A percentile compares a stretch with the other conserved stretches of the same genome.
phyloP scores from a whole-genome alignment of 139 green algal genomes.

The Penium margaritaceum region DNA sequence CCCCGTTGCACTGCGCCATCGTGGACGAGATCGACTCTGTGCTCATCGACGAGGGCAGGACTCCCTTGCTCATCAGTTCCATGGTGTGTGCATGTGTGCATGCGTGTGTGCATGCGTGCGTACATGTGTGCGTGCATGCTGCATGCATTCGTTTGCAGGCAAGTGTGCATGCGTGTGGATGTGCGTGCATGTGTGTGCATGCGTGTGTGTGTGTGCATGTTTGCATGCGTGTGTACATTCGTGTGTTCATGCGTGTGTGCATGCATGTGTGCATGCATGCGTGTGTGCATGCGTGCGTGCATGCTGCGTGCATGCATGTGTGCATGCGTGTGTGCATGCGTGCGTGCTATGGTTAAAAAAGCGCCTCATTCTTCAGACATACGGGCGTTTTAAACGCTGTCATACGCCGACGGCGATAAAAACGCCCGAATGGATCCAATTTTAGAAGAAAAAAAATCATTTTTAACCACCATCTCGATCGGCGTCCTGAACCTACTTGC shows the following conservation, averaged over 20 bases:
- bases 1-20: slow-evolving; percentile 66
- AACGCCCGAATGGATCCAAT: too few relatives aligned
- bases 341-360: too few relatives aligned
- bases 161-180: not conserved
- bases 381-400: too few relatives aligned
- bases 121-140: not conserved
- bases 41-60: slow-evolving; percentile 68
- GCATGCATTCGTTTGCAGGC: not conserved
- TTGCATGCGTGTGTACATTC: not conserved
- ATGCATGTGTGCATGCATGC: not conserved
- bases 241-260: too few relatives aligned
- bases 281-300: not conserved
- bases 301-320: slow-evolving; percentile 1
- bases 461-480: too few relatives aligned
- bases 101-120: not conserved
- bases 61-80: slow-evolving; percentile 58
- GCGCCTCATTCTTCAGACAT: too few relatives aligned
- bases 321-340: slow-evolving; percentile 3
- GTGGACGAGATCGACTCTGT: slow-evolving; percentile 77
- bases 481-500: too few relatives aligned
- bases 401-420: too few relatives aligned
- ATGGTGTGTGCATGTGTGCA: not conserved
- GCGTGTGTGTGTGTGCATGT: not conserved
- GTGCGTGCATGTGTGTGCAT: not conserved
- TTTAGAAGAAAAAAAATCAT: too few relatives aligned